Evolutionary conservation across 345 rosid species (phyloP), one percentile per base, ranked within the genome.

Genomic region (Camelina laxa): DNA sequence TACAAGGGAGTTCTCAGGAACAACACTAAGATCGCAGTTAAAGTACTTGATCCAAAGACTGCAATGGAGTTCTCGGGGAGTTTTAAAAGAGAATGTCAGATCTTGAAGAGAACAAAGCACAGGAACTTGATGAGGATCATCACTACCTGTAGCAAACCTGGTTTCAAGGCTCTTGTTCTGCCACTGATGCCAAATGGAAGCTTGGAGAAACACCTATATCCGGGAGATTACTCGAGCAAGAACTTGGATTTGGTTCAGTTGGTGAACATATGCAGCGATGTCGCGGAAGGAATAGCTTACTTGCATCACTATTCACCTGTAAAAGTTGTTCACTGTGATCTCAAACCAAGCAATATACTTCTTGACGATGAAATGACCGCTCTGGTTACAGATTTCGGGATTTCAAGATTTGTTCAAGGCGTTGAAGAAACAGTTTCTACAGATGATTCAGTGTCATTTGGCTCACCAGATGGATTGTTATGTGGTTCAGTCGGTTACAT

Each of bases 401-500:
- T 95, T 9, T 70, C 97, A 36, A 92, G 83, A 65, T 62, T 91
- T 75, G 78, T 90, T 45, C 83, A 82, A 81, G 83, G 81, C 11
- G 39, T 57, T 14, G 92, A 82, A 65, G 88, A 84, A 9, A 69
- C 19, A 0, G 62, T 33, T 67, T 65, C 76, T 30, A 24, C 75
- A 7, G 71, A 71, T 75, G 89, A 87, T 79, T 81, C 91, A 12
- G 67, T 75, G 27, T 87, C 97, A 66, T 85, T 81, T 73, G 82
- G 70, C 79, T 95, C 97, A 20, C 80, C 88, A 4, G 93, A 89
- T 75, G 89, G 93, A 56, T 73, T 89, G 73, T 62, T 95, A 58
- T 87, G 97, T 12, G 97, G 99, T 72, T 92, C 97, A 44, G 80
- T 90, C 0, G 99, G 99, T 75, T 95, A 95, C 69, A 90, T 95